Conservation (phyloP, 2,329 filamentous ascomycete genomes). For the Fusarium sp. region DNA sequence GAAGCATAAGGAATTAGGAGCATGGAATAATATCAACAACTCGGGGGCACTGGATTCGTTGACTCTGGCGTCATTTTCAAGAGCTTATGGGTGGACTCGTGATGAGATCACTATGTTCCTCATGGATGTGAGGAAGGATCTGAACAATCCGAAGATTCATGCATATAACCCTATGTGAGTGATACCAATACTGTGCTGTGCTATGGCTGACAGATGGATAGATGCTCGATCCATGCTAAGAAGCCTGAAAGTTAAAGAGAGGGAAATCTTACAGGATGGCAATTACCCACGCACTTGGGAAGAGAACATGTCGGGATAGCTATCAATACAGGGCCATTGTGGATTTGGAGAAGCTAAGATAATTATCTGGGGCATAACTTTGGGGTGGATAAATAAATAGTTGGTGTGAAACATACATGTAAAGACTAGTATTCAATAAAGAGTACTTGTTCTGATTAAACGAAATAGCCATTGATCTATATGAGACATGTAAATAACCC, state of each 20-base stretch:
- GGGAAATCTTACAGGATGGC: neutral
- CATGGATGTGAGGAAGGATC: constrained; percentile 23
- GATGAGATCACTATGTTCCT: constrained; percentile 25
- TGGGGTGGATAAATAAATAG: no score
- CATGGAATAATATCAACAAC: constrained; percentile 15
- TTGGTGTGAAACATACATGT: no score
- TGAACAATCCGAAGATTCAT: constrained; percentile 18
- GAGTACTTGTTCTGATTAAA: no score
- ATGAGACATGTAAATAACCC: no score
- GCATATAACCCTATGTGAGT: constrained; percentile 35
- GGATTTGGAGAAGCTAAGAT: no score
- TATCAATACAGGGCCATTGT: no score
- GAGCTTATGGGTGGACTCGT: constrained; percentile 22
- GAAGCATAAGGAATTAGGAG: constrained; percentile 22
- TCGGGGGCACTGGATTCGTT: constrained; percentile 6
- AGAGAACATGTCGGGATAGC: no score
- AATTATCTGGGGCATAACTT: no score
- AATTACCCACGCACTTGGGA: no score
- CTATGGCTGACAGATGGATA: neutral
- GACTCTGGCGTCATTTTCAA: constrained; percentile 20
- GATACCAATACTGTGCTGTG: accelerated
- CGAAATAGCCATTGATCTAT: no score
- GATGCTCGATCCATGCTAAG: constrained; percentile 3
- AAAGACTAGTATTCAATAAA: no score
- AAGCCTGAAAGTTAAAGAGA: neutral